Percentiles rank a stretch among this genome's conserved stretches.
Conservation (phyloP, 1,284 basidiomycete genomes). For the Marasmius fiardii region DNA sequence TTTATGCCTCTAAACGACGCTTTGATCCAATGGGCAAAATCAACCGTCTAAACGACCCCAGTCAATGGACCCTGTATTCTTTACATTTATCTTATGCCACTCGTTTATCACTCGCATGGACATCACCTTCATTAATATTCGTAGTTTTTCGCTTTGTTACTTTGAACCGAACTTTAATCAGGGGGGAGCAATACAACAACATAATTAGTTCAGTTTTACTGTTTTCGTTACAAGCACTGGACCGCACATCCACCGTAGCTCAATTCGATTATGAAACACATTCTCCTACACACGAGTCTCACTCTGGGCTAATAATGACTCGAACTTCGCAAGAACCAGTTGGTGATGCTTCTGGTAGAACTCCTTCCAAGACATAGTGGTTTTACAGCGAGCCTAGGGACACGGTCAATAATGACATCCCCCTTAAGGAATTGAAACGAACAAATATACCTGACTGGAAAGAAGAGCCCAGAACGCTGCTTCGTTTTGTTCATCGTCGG, state of each 20-base stretch:
- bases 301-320: neutral
- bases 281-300: neutral
- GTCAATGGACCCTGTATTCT: neutral
- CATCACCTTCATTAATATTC: neutral
- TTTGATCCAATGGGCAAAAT: neutral
- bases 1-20: neutral
- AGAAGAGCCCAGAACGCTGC: conserved; percentile 45
- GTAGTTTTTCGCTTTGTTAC: conserved; percentile 11
- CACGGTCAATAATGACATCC: conserved; percentile 7
- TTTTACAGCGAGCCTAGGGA: conserved; percentile 42
- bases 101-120: conserved; percentile 6
- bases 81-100: neutral
- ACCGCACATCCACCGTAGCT: too few relatives aligned
- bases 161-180: neutral
- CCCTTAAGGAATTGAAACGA: neutral
- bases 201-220: too few relatives aligned
- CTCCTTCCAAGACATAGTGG: conserved; percentile 47
- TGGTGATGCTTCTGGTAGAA: conserved; percentile 48
- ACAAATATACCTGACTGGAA: conserved; percentile 31
- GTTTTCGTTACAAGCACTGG: too few relatives aligned
- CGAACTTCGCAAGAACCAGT: conserved; percentile 26
- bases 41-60: neutral
- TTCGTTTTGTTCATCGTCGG: conserved; percentile 31
- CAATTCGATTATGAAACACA: neutral
- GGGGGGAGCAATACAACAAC: too few relatives aligned